Conservation (phyloP, 495 filamentous ascomycete genomes). For the Penicillium crystallinum region DNA sequence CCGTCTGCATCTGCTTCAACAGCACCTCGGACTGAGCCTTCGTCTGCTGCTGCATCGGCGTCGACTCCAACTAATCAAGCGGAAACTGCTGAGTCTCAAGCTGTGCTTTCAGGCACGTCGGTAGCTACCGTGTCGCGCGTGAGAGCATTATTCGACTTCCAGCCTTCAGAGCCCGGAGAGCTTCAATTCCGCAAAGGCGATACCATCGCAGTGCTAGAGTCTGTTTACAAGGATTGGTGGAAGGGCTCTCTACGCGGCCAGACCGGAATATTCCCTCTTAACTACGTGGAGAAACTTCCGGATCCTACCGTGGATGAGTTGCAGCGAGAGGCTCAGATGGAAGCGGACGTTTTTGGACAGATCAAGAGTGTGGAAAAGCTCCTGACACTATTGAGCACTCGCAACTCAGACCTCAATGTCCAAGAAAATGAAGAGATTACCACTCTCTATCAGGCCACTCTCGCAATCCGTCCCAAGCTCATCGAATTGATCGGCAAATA, state of each 20-base stretch:
- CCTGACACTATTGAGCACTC: slow-evolving; percentile 89
- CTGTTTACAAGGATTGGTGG: slow-evolving; percentile 99
- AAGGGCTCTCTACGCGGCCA: slow-evolving; percentile 90
- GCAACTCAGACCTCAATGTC: slow-evolving; percentile 77
- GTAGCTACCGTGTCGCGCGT: slow-evolving; percentile 97
- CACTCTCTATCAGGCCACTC: slow-evolving; percentile 84
- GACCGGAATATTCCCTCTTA: slow-evolving; percentile 95
- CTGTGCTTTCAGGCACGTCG: slow-evolving; percentile 67
- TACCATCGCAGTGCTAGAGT: slow-evolving; percentile 94
- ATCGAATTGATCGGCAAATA: slow-evolving; percentile 99
- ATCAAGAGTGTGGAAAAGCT: slow-evolving; percentile 99
- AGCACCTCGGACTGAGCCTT: slow-evolving; percentile 22
- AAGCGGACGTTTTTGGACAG: slow-evolving; percentile 94
- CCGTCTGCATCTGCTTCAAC: slow-evolving; percentile 1
- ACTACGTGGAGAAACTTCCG: slow-evolving; percentile 96
- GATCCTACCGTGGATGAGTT: slow-evolving; percentile 94
- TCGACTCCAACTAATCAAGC: slow-evolving; percentile 34
- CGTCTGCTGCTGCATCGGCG: slow-evolving; percentile 22
- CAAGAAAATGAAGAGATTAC: slow-evolving; percentile 93
- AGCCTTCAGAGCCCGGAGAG: slow-evolving; percentile 88
- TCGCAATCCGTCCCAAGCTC: slow-evolving; percentile 91
- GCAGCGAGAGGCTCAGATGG: slow-evolving; percentile 94
- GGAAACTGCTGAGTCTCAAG: slow-evolving; percentile 38
- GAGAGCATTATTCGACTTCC: slow-evolving; percentile 88
- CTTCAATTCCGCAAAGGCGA: slow-evolving; percentile 95